phyloP scores from a whole-genome alignment of 2,329 filamentous ascomycete species.

The Elsinoe fawcettii region DNA sequence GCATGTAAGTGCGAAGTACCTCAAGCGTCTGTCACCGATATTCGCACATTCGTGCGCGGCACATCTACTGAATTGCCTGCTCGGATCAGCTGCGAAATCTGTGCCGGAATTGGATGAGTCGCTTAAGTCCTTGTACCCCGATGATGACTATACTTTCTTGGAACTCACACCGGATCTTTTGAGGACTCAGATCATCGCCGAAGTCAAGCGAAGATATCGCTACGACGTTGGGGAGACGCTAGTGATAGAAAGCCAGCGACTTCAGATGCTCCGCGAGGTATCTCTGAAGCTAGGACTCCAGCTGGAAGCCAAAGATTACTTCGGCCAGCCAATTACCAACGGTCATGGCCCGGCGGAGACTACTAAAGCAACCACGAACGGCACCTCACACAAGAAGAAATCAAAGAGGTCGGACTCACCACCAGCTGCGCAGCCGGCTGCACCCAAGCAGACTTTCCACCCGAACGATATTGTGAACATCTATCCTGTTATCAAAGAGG shows the following conservation, averaged over 20 bases:
- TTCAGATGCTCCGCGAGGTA: slow-evolving; percentile 84
- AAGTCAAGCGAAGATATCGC: slow-evolving; percentile 68
- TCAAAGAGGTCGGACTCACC: slow-evolving; percentile 47
- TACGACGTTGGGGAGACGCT: slow-evolving; percentile 64
- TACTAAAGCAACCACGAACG: slow-evolving; percentile 26
- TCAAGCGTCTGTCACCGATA: slow-evolving; percentile 70
- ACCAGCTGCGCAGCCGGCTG: slow-evolving; percentile 36
- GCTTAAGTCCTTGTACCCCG: slow-evolving; percentile 68
- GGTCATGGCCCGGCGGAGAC: not conserved
- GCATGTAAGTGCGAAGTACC: slow-evolving; percentile 72
- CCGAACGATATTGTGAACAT: slow-evolving; percentile 85
- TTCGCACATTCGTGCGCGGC: slow-evolving; percentile 73
- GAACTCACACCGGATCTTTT: slow-evolving; percentile 67
- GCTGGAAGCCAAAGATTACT: slow-evolving; percentile 72
- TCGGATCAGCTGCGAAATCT: slow-evolving; percentile 71
- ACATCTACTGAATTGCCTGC: slow-evolving; percentile 87
- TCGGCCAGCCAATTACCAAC: slow-evolving; percentile 31
- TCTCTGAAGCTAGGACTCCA: slow-evolving; percentile 85
- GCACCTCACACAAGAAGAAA: slow-evolving; percentile 50
- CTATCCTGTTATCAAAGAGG: slow-evolving; percentile 92
- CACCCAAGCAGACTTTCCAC: slow-evolving; percentile 58
- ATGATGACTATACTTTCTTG: slow-evolving; percentile 75
- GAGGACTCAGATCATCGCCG: slow-evolving; percentile 58
- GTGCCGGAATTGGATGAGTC: slow-evolving; percentile 67
- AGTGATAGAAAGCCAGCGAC: slow-evolving; percentile 57